Evolutionary conservation across 2,329 filamentous ascomycete species (phyloP), one percentile per base, ranked within the genome.

Genomic region (Epichloe hybrida): DNA sequence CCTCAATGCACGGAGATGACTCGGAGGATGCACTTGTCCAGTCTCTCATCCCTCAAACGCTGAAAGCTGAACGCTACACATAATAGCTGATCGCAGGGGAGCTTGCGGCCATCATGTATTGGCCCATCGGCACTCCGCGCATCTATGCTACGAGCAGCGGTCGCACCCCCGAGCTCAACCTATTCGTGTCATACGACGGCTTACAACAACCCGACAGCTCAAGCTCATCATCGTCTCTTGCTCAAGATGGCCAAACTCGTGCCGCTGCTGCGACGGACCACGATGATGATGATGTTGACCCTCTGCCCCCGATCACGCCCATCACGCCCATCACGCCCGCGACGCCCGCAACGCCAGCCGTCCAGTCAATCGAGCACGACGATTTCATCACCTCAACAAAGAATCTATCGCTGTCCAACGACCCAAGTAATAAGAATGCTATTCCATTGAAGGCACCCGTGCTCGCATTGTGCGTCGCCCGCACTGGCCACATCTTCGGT

Each of bases 51-150:
- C 46, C 20, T 23, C 51, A 52, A 56, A 53, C 53, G 51, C 50
- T 36, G 41, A 52, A 51, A 52, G 50, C 52, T 41, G 41, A 52
- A 51, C 51, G 50, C 52, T 41, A 39, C 42, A 38, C 17, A 34
- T 54, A 44, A 34, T 54, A 49, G 40, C 41, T 43, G 46, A 51
- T 55, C 54, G 55, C 58, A 60, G 57, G 58, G 55, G 57, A 57
- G 59, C 55, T 57, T 57, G 55, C 57, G 53, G 54, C 52, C 64
- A 74, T 71, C 75, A 94, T 93, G 88, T 94, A 94, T 77, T 94
- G 88, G 88, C 88, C 88, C 63, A 80, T 89, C 67, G 87, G 86
- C 67, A 86, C 86, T 65, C 86, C 88, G 64, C 82, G 83, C 66
- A 82, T 90, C 66, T 91, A 88, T 72, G 83, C 86, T 63, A 85